Evolutionary conservation across 192 early-diverging fungal species (phyloP), one percentile per base, ranked within the genome.

Genomic region (Radiomyces spectabilis): DNA sequence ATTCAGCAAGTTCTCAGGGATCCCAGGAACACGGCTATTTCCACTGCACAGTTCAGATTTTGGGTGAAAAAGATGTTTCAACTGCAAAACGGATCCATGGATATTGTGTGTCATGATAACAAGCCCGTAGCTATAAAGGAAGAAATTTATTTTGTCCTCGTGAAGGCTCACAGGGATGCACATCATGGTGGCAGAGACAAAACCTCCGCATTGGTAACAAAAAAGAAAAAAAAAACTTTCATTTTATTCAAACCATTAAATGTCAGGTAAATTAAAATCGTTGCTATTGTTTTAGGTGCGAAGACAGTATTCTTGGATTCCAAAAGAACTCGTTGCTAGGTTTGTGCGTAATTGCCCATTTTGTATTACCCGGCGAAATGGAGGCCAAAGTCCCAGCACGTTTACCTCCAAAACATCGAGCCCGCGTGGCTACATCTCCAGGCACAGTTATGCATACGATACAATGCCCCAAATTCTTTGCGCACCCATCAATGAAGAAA

Each of bases 11-110:
- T 77, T 1, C 62, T 77, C 4, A 67, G 59, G 19, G 69, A 77
- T 35, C 75, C 75, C 15, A 70, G 66, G 32, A 77, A 77, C 32
- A 77, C 75, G 5, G 55, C 69, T 21, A 65, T 77, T 22, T 77
- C 75, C 6, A 77, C 75, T 6, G 75, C 75, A 0, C 75, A 77
- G 42, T 77, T 77, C 41, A 65, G 75, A 6, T 77, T 77, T 53
- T 77, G 75, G 75, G 75, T 73, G 5, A 77, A 77, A 37, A 77
- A 77, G 25, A 77, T 77, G 75, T 77, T 77, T 56, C 63, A 65
- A 7, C 60, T 77, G 13, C 42, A 44, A 16, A 53, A 41, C 33
- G 66, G 56, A 3, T 65, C 68, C 0, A 57, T 58, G 2, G 67
- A 76, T 48, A 55, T 72, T 16, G 63, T 77, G 8, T 71, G 66